Percentiles rank a stretch among this genome's conserved stretches.
Evolutionary conservation across 352 stramenopile genomes (phyloP).

Genomic region (Phytopythium kandeliae): DNA sequence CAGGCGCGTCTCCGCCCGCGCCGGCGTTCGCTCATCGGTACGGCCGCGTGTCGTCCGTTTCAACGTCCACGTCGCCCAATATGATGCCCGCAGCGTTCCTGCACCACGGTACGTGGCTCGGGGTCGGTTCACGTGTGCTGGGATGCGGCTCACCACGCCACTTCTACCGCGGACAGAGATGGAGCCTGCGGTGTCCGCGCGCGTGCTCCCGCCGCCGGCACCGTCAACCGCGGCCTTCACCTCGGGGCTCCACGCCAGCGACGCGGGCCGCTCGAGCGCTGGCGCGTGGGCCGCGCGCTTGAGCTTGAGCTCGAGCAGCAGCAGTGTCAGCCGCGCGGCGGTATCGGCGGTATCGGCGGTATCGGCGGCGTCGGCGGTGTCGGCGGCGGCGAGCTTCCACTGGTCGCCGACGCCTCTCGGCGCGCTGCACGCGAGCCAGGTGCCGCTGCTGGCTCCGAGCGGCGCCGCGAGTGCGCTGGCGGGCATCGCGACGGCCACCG

Average conservation of each 20-base stretch:
- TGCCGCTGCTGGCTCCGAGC: not conserved
- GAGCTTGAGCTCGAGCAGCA: too few species aligned
- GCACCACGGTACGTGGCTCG: not conserved
- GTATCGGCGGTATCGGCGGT: too few species aligned
- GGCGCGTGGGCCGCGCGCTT: not conserved
- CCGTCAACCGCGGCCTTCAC: not conserved
- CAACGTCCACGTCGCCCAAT: constrained; percentile 4
- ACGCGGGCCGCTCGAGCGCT: not conserved
- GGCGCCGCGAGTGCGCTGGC: not conserved
- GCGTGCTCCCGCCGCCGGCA: not conserved
- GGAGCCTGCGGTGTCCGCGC: constrained; percentile 1
- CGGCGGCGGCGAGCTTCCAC: not conserved
- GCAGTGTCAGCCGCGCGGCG: too few species aligned
- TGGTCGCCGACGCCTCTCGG: not conserved
- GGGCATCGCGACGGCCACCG: not conserved
- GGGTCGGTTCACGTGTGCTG: not conserved
- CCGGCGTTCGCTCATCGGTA: not conserved
- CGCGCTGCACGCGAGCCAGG: constrained; percentile 4
- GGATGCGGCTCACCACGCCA: not conserved
- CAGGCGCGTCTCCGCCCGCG: not conserved
- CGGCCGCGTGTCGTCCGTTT: not conserved
- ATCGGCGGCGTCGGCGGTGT: not conserved
- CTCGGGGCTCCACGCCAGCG: too few species aligned
- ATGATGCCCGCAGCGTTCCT: constrained; percentile 5
- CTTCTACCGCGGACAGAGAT: not conserved